phyloP scores from a whole-genome alignment of 2,329 filamentous ascomycete genomes.

The Monosporascus sp. region DNA sequence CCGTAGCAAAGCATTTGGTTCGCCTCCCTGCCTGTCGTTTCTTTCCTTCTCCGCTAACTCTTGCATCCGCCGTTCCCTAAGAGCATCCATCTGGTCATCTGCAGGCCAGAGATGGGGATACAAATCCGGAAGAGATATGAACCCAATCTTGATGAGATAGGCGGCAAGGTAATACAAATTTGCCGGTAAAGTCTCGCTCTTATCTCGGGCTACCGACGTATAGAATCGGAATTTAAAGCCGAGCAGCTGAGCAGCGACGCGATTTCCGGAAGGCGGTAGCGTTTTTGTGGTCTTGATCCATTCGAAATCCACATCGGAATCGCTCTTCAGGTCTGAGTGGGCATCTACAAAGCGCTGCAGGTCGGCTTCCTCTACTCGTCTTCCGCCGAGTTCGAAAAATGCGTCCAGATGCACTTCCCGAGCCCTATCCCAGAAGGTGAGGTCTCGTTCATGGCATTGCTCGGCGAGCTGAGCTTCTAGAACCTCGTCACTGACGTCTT shows the following conservation, averaged over 20 bases:
- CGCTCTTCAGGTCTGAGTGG: conserved; percentile 42
- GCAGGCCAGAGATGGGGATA: conserved; percentile 87
- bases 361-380: conserved; percentile 58
- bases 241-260: conserved; percentile 86
- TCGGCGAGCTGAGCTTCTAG: conserved; percentile 56
- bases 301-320: conserved; percentile 34
- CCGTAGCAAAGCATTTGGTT: conserved; percentile 77
- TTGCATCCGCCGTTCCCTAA: conserved; percentile 65
- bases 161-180: conserved; percentile 91
- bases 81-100: conserved; percentile 74
- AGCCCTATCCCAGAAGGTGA: conserved; percentile 76
- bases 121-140: conserved; percentile 85
- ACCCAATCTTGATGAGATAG: conserved; percentile 92
- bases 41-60: conserved; percentile 76
- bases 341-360: conserved; percentile 40
- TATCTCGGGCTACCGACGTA: conserved; percentile 69
- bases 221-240: conserved; percentile 98
- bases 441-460: conserved; percentile 61
- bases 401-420: conserved; percentile 70
- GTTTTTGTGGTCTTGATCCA: conserved; percentile 82
- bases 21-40: conserved; percentile 62
- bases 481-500: conserved; percentile 53
- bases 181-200: conserved; percentile 74
- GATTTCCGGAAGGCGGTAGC: conserved; percentile 78
- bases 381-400: conserved; percentile 82